Percentiles rank a stretch among this genome's conserved stretches.
These are phyloP conservation scores for Alisma plantagoaquatica DNA, from an alignment of 106 monocot genomes.

Conservation along the genomic window DNA sequence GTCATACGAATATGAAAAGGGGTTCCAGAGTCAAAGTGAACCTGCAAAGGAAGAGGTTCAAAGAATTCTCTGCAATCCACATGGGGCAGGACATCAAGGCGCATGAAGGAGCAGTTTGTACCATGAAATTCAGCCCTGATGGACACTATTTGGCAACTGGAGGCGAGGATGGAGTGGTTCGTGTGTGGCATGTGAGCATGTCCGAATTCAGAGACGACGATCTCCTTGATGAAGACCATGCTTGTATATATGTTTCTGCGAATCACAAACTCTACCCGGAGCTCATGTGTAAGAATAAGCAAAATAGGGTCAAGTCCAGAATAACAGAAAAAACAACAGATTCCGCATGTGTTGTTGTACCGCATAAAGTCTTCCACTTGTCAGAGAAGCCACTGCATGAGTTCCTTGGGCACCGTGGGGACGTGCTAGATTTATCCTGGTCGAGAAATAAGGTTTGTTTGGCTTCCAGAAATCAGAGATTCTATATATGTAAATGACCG, in stretches of 20 bases:
- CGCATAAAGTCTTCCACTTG: slow-evolving; percentile 41
- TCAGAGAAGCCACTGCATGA: slow-evolving; percentile 64
- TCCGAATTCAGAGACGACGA: slow-evolving; percentile 13
- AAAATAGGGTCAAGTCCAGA: slow-evolving; percentile 22
- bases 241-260: slow-evolving; percentile 44
- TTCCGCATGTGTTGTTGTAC: slow-evolving; percentile 69
- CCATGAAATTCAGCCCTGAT: slow-evolving; percentile 84
- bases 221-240: slow-evolving; percentile 44
- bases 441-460: slow-evolving; percentile 56
- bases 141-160: slow-evolving; percentile 70
- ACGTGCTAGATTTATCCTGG: slow-evolving; percentile 86
- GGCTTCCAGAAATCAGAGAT: background rate
- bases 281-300: slow-evolving; percentile 17
- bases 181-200: slow-evolving; percentile 59
- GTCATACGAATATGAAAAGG: slow-evolving; percentile 2
- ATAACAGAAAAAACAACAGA: slow-evolving; percentile 20
- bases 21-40: slow-evolving; percentile 46
- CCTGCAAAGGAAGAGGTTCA: slow-evolving; percentile 35
- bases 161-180: slow-evolving; percentile 78
- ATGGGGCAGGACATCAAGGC: slow-evolving; percentile 60
- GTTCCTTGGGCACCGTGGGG: slow-evolving; percentile 62
- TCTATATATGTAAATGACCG: background rate
- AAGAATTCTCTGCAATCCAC: slow-evolving; percentile 80
- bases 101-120: slow-evolving; percentile 60
- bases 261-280: slow-evolving; percentile 29